These are phyloP conservation scores for Candida maesae DNA, from an alignment of 805 yeast genomes.

Conservation along the genomic window DNA sequence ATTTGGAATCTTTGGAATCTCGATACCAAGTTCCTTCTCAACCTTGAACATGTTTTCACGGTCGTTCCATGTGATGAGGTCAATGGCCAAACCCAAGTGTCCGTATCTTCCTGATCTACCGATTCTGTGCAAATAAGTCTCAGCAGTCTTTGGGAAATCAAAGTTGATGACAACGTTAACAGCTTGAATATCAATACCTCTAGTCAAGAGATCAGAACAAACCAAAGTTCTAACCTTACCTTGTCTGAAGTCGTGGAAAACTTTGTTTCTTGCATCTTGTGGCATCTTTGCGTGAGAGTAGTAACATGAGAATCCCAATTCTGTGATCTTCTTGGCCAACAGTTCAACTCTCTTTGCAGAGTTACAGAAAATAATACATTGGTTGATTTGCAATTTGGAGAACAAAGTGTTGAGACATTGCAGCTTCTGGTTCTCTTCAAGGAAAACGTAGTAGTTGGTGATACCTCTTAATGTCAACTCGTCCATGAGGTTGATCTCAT, in stretches of 20 bases:
- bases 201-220: conserved; percentile 91
- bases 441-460: conserved; percentile 97
- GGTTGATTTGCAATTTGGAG: conserved; percentile 92
- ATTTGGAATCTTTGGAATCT: conserved; percentile 95
- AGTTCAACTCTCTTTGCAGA: conserved; percentile 95
- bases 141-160: conserved; percentile 98
- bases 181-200: conserved; percentile 99
- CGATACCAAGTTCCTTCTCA: conserved; percentile 96
- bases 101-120: conserved; percentile 99
- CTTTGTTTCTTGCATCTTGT: conserved; percentile 94
- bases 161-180: conserved; percentile 97
- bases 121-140: conserved; percentile 95
- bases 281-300: conserved; percentile 98
- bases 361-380: conserved; percentile 95
- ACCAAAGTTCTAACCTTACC: conserved; percentile 97
- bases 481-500: conserved; percentile 96
- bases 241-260: conserved; percentile 97
- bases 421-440: conserved; percentile 92
- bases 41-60: conserved; percentile 89
- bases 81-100: conserved; percentile 95
- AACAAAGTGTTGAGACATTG: conserved; percentile 95
- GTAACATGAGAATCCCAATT: conserved; percentile 93
- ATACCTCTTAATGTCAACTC: conserved; percentile 95
- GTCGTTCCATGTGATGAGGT: conserved; percentile 95
- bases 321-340: conserved; percentile 93